Evolutionary conservation across 352 stramenopile species (phyloP).

Genomic region (Phytophthora multivora): DNA sequence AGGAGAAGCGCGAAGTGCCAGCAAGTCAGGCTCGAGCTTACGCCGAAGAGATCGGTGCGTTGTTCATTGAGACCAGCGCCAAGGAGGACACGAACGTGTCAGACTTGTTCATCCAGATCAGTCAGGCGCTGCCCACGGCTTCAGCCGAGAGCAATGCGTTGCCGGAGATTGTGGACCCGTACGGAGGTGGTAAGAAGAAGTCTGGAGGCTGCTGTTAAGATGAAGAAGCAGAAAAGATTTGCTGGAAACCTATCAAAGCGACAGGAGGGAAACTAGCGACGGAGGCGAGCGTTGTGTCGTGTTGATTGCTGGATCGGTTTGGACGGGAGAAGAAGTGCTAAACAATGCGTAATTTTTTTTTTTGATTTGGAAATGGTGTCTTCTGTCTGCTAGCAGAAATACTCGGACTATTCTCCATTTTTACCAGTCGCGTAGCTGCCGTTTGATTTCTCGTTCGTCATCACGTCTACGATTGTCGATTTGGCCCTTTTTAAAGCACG

Average conservation of each 20-base stretch:
- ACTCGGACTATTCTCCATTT: neutral
- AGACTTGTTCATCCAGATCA: slow-evolving; percentile 93
- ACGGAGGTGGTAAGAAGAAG: slow-evolving; percentile 86
- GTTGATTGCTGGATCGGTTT: slow-evolving; percentile 7
- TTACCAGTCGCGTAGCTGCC: slow-evolving; percentile 79
- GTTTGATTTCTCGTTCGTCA: slow-evolving; percentile 75
- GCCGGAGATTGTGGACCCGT: slow-evolving; percentile 86
- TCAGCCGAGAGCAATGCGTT: slow-evolving; percentile 81
- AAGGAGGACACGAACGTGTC: slow-evolving; percentile 95
- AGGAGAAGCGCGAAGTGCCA: slow-evolving; percentile 90
- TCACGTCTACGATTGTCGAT: slow-evolving; percentile 80
- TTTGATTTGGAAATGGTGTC: slow-evolving; percentile 32
- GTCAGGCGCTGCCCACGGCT: slow-evolving; percentile 74
- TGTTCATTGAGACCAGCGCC: slow-evolving; percentile 95
- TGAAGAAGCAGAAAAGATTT: slow-evolving; percentile 1
- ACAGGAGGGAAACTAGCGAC: slow-evolving; percentile 16
- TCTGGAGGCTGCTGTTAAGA: slow-evolving; percentile 78
- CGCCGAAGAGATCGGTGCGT: slow-evolving; percentile 91
- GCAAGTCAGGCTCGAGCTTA: slow-evolving; percentile 87
- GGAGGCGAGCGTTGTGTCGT: slow-evolving; percentile 4
- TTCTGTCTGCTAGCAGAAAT: neutral
- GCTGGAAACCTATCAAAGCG: slow-evolving; percentile 4
- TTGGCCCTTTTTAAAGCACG: slow-evolving; percentile 69
- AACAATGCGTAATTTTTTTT: slow-evolving; percentile 44
- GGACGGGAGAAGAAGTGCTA: slow-evolving; percentile 19